phyloP scores from a whole-genome alignment of 495 filamentous ascomycete species.

The Neurospora tetrasperma region DNA sequence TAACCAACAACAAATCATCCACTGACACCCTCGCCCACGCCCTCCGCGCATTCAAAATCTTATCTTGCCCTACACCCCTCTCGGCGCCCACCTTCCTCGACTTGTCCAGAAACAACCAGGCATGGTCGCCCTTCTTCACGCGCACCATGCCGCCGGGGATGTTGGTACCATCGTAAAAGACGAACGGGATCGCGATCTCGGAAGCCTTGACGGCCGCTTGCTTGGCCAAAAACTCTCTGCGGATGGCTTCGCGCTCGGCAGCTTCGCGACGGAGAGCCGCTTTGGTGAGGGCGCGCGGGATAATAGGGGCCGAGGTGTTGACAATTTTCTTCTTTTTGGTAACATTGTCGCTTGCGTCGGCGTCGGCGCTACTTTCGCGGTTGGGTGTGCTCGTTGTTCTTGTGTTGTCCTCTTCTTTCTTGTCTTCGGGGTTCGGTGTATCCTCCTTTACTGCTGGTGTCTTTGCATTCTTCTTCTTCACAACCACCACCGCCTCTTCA shows the following conservation, averaged over 20 bases:
- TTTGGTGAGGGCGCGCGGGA: constrained; percentile 80
- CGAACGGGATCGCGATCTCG: constrained; percentile 87
- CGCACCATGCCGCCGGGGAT: constrained; percentile 72
- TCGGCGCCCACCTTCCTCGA: constrained; percentile 84
- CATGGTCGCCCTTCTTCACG: constrained; percentile 83
- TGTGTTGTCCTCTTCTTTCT: constrained; percentile 8
- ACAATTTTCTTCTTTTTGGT: constrained; percentile 47
- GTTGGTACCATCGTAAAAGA: constrained; percentile 97
- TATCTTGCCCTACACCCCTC: constrained; percentile 53
- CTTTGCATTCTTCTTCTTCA: constrained; percentile 37
- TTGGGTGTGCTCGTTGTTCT: constrained; percentile 31
- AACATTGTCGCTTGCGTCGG: constrained; percentile 10
- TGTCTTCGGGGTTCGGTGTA: constrained; percentile 25
- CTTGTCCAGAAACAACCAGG: constrained; percentile 87
- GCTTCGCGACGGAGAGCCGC: constrained; percentile 72
- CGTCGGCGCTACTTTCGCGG: constrained; percentile 19
- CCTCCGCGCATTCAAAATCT: constrained; percentile 53
- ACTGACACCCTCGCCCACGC: constrained; percentile 92
- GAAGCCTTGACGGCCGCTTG: constrained; percentile 84
- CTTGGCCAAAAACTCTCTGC: constrained; percentile 73
- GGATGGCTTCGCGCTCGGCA: constrained; percentile 66
- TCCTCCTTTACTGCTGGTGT: constrained; percentile 15
- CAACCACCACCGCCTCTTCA: constrained; percentile 10
- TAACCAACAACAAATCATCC: constrained; percentile 92
- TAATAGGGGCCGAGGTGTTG: constrained; percentile 55